Conservation (phyloP, 495 filamentous ascomycete genomes). For the Trichoderma erinaceum region DNA sequence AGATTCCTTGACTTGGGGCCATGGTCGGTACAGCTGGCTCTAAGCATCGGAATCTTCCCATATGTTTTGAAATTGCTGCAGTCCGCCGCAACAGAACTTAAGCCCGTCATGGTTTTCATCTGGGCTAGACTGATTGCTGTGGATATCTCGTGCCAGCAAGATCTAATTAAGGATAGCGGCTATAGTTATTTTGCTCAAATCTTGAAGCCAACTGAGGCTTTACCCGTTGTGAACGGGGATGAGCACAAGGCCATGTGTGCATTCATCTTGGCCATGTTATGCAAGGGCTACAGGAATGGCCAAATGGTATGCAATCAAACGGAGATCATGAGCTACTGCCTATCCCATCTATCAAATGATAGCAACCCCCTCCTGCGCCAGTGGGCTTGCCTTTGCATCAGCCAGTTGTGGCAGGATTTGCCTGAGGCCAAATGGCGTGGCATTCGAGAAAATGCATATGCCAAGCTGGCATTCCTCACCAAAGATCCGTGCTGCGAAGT, state of each 20-base stretch:
- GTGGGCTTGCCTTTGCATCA: slow-evolving; percentile 95
- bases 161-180: slow-evolving; percentile 91
- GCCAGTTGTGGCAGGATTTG: slow-evolving; percentile 87
- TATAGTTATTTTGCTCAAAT: slow-evolving; percentile 95
- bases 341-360: slow-evolving; percentile 72
- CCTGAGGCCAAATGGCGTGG: slow-evolving; percentile 92
- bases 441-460: slow-evolving; percentile 72
- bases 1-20: slow-evolving; percentile 93
- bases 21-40: slow-evolving; percentile 92
- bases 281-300: slow-evolving; percentile 84
- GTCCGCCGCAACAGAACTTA: slow-evolving; percentile 88
- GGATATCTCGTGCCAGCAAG: slow-evolving; percentile 83
- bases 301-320: slow-evolving; percentile 81
- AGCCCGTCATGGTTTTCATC: slow-evolving; percentile 99
- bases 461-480: slow-evolving; percentile 69
- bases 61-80: slow-evolving; percentile 95
- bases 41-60: slow-evolving; percentile 97
- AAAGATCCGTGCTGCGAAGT: slow-evolving; percentile 94
- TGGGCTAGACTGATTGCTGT: slow-evolving; percentile 97
- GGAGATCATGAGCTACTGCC: slow-evolving; percentile 77
- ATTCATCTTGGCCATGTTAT: slow-evolving; percentile 95
- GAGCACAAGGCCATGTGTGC: slow-evolving; percentile 99
- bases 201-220: slow-evolving; percentile 71
- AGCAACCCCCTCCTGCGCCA: slow-evolving; percentile 86
- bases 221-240: slow-evolving; percentile 75